These are phyloP conservation scores for Thuidium tamariscinum DNA, from an alignment of 225 moss, liverwort and hornwort species.

Conservation along the genomic window DNA sequence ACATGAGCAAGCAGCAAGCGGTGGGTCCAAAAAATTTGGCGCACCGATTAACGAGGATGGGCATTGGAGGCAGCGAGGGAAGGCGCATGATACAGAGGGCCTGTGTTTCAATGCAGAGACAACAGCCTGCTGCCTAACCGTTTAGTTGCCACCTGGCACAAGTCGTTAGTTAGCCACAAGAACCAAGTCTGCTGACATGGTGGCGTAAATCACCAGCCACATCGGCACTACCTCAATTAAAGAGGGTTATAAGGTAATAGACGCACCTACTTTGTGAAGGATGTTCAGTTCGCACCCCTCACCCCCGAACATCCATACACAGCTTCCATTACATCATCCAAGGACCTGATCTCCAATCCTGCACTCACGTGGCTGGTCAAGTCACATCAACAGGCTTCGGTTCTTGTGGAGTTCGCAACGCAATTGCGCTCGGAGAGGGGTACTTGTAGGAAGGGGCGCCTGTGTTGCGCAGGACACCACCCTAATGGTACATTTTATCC, in stretches of 20 bases:
- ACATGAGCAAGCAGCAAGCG: background rate
- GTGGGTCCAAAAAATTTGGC: background rate
- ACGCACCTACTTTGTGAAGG: background rate
- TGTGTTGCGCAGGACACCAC: background rate
- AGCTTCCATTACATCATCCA: background rate
- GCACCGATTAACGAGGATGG: background rate
- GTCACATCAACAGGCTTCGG: background rate
- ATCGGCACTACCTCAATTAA: background rate
- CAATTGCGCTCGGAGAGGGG: background rate
- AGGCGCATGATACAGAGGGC: background rate
- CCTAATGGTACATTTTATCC: no score
- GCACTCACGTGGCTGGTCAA: background rate
- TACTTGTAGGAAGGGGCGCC: background rate
- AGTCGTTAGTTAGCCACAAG: slow-evolving; percentile 20
- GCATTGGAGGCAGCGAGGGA: background rate
- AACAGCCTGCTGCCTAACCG: slow-evolving; percentile 22
- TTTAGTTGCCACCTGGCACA: slow-evolving; percentile 37
- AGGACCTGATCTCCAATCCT: background rate
- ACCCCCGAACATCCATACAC: background rate
- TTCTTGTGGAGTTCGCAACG: background rate
- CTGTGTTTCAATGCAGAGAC: background rate
- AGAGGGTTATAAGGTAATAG: background rate
- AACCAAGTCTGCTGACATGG: slow-evolving; percentile 6
- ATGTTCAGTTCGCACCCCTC: background rate
- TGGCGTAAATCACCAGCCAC: background rate